Base-by-base conservation (phyloP, 2,329 filamentous ascomycete genomes). In the Phialocephala subalpina region DNA sequence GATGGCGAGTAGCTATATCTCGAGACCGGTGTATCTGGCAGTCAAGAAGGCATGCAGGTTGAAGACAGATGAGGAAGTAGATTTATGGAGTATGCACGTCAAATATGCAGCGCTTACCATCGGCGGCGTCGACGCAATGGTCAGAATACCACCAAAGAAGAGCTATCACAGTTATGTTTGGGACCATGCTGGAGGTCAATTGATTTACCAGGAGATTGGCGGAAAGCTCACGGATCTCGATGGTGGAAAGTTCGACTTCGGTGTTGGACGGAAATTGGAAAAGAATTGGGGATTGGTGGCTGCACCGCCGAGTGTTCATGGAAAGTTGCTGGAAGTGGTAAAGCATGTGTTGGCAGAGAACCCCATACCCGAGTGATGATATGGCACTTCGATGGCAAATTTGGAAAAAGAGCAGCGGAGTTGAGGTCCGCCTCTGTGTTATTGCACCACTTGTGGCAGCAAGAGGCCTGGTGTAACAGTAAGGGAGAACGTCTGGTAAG, bases 101-200 rank as follows among this genome's bases (percentile, higher is more conserved):
- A 82, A 83, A 61, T 86, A 87, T 70, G 79, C 84, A 2, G 81
- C 83, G 2, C 79, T 85, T 42, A 80, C 83, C 0, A 78, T 85
- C 0, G 83, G 83, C 16, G 80, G 80, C 29, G 81, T 81, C 33
- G 81, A 84, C 69, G 79, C 83, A 29, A 79, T 83, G 72, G 71
- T 86, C 18, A 81, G 84, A 52, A 80, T 85, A 29, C 82, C 83
- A 9, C 77, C 77, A 61, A 78, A 79, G 3, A 67, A 25, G 42
- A 60, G 60, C 29, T 63, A 69, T 25, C 27, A n/a, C 14, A 29
- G 20, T 25, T 67, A 55, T 58, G 64, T 85, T n/a, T 87, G 84
- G 84, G 85, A 87, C 73, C 84, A 87, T 74, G 82, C 82, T 1
- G 84, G 84, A 5, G 84, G 84, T 0, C 81, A 84, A 70, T 72